Percentiles rank a stretch among this genome's conserved stretches.
phyloP scores from a whole-genome alignment of 139 green algal genomes.

The Nannochloris sp. region DNA sequence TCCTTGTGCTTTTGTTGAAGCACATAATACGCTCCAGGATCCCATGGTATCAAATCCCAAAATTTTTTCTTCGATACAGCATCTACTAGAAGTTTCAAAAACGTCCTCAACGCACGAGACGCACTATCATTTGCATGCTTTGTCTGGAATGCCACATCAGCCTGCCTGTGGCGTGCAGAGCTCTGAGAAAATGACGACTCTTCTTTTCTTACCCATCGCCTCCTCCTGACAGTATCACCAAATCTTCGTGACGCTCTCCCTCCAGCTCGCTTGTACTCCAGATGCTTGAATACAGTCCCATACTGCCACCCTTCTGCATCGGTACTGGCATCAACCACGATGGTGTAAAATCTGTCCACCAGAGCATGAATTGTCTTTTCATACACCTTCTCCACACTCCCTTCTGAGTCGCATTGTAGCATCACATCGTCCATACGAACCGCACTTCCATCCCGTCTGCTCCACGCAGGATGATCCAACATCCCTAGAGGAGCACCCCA shows the following conservation, averaged over 20 bases:
- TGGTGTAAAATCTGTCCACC: conserved; percentile 10
- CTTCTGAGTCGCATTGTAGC: background rate
- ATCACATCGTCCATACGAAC: background rate
- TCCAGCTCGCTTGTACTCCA: conserved; percentile 35
- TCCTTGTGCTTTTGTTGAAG: conserved; percentile 30
- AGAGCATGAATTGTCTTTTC: background rate
- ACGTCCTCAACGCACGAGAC: conserved; percentile 18
- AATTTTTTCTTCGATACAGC: conserved; percentile 21
- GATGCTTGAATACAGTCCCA: conserved; percentile 42
- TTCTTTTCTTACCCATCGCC: conserved; percentile 16
- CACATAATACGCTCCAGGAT: conserved; percentile 27
- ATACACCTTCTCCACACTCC: background rate
- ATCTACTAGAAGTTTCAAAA: conserved; percentile 32
- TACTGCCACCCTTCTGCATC: conserved; percentile 40
- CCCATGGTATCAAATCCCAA: conserved; percentile 34
- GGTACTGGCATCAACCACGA: conserved; percentile 17
- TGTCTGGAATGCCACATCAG: conserved; percentile 1
- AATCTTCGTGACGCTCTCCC: conserved; percentile 28
- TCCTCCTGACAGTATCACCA: conserved; percentile 31
- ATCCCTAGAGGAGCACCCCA: conserved; percentile 18
- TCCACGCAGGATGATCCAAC: conserved; percentile 39
- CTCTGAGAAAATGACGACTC: too few relatives aligned
- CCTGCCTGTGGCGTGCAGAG: background rate
- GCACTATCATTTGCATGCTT: conserved; percentile 29
- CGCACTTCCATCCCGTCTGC: conserved; percentile 6